Percentiles rank a stretch among this genome's conserved stretches.
These are phyloP conservation scores for Leishmania gerbilli DNA, from an alignment of 208 protist species.

Conservation along the genomic window DNA sequence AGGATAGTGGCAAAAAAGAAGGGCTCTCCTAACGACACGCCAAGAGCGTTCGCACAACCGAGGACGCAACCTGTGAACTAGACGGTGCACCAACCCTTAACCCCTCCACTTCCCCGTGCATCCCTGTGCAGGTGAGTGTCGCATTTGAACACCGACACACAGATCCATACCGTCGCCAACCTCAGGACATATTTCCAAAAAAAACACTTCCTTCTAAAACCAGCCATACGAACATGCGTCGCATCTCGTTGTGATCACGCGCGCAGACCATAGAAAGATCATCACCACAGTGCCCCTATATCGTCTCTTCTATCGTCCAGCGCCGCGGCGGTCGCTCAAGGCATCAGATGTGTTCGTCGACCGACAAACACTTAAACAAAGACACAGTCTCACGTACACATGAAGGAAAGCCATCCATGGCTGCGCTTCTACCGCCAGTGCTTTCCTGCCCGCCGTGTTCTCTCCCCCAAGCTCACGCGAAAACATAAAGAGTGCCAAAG, in stretches of 20 bases:
- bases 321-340: no score
- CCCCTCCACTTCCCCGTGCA: neutral
- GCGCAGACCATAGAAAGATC: no score
- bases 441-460: neutral
- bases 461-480: neutral
- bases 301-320: no score
- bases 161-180: slow-evolving; percentile 7
- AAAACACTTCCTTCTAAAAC: neutral
- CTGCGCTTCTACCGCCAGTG: neutral
- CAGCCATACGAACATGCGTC: no score
- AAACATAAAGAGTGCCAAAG: no score
- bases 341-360: neutral
- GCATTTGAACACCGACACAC: neutral
- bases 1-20: neutral
- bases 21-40: neutral
- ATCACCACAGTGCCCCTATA: no score
- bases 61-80: neutral
- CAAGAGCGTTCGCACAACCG: neutral
- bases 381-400: neutral
- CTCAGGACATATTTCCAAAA: neutral
- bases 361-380: neutral
- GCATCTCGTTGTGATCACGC: no score
- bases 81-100: neutral
- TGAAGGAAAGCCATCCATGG: neutral
- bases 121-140: neutral